Base-by-base conservation (phyloP, 1,139 yeast species). In the Debaryomyces nepalensis region DNA sequence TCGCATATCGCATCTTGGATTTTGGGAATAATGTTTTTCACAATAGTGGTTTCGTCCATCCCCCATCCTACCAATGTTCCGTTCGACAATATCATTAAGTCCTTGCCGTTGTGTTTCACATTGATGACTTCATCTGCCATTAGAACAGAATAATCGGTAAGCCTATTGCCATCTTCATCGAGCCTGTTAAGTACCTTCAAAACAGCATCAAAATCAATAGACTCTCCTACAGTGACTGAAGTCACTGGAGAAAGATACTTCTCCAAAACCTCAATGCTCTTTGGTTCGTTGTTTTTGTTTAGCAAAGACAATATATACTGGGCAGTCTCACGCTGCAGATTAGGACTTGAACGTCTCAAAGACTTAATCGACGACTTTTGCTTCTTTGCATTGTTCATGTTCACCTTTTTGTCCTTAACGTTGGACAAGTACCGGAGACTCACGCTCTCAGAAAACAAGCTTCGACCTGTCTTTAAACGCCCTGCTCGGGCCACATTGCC, bases 1-100 rank as follows among this genome's bases (percentile, higher is more conserved):
- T 63, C 65, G 6, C 48, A 52, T 2, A 70, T 53, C 6, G 69
- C 55, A 0, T 53, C 50, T 27, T 56, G 50, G 4, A 79, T 66
- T 1, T 70, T 53, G 46, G 82, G 82, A 4, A 83, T 57, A 15
- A 86, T 63, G 39, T 77, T 52, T 2, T 81, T 79, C n/a, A 74
- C 49, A 1, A 82, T 54, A 8, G 72, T 63, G 4, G 65, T 52
- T 52, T 87, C 95, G 9, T 69, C 62, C 52, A 87, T 66, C 9
- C 88, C 89, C 96, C 96, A 90, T 0, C 89, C 88, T 9, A 88
- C 88, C 4, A 88, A 63, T 0, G 93, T 79, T 2, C 96, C 96
- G 50, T 84, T 82, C 3, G 82, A 74, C 40, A 88, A 63, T 1
- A 88, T 68, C 65, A 87, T 73, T 1, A 87, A 68, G 50, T 84